Evolutionary conservation across 192 early-diverging fungal genomes (phyloP).

Genomic region (Coemansia sp.): DNA sequence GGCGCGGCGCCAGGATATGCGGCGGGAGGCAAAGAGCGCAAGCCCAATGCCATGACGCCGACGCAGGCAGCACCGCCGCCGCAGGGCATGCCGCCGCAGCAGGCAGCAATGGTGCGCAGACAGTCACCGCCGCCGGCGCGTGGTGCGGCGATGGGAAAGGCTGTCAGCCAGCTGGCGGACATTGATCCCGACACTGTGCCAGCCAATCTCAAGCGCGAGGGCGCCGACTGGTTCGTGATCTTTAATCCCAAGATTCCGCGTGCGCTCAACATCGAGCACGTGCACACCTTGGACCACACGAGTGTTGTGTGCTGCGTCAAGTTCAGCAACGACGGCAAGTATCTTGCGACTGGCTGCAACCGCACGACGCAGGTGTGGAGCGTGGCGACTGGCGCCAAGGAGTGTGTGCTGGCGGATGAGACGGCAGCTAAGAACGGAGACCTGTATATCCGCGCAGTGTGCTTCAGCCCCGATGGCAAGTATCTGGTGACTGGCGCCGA

Average conservation of each 20-base stretch:
- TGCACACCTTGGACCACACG: constrained; percentile 64
- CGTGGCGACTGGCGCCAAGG: constrained; percentile 70
- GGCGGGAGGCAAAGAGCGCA: constrained; percentile 50
- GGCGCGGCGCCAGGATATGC: constrained; percentile 13
- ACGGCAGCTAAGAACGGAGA: constrained; percentile 75
- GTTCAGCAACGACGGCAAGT: constrained; percentile 90
- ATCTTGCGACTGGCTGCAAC: constrained; percentile 94
- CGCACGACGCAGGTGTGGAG: constrained; percentile 87
- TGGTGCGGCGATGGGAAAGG: too few species aligned
- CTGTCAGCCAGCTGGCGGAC: constrained; percentile 66
- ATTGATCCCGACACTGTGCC: constrained; percentile 80
- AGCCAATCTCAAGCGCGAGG: constrained; percentile 73
- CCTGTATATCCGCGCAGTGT: constrained; percentile 94
- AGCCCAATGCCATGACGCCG: constrained; percentile 51
- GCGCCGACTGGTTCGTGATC: constrained; percentile 86
- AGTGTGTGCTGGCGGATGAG: constrained; percentile 81
- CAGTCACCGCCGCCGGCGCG: constrained; percentile 29
- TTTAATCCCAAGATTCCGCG: constrained; percentile 69
- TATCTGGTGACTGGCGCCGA: constrained; percentile 94
- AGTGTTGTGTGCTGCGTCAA: constrained; percentile 98
- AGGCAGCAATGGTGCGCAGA: constrained; percentile 37
- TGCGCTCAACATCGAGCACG: constrained; percentile 63
- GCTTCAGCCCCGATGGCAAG: constrained; percentile 91
- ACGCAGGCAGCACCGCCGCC: constrained; percentile 19
- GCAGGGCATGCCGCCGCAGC: constrained; percentile 18